Evolutionary conservation across 1,139 yeast genomes (phyloP).

Genomic region (Spathaspora sp.): DNA sequence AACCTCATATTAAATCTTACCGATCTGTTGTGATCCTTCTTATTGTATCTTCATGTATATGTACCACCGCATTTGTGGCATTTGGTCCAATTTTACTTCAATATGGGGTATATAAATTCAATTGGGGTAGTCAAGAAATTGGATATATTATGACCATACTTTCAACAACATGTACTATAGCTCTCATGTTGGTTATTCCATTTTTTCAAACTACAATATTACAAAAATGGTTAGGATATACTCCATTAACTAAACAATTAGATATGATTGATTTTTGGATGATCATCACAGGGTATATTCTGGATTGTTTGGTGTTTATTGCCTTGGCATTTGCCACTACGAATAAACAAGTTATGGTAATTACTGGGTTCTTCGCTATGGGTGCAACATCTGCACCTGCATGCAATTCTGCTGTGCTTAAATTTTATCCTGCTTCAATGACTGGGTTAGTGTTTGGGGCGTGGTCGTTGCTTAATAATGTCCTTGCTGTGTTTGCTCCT

Average conservation of each 20-base stretch:
- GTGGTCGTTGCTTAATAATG: conserved; percentile 32
- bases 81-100: conserved; percentile 44
- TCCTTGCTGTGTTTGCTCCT: conserved; percentile 27
- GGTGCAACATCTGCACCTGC: conserved; percentile 41
- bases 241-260: conserved; percentile 38
- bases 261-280: conserved; percentile 57
- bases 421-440: conserved; percentile 39
- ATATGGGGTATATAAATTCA: conserved; percentile 56
- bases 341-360: conserved; percentile 18
- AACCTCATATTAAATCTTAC: conserved; percentile 15
- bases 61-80: conserved; percentile 34
- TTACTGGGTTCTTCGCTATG: conserved; percentile 37
- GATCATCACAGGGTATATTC: conserved; percentile 20
- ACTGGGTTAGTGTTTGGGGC: conserved; percentile 44
- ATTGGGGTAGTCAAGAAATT: conserved; percentile 58
- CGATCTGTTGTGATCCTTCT: conserved; percentile 42
- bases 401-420: conserved; percentile 32
- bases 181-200: conserved; percentile 34
- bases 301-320: conserved; percentile 42
- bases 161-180: conserved; percentile 43
- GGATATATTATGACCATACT: conserved; percentile 57
- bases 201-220: conserved; percentile 28
- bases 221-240: conserved; percentile 28
- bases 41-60: conserved; percentile 35
- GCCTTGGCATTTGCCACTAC: conserved; percentile 20